These are phyloP conservation scores for Angophora floribunda DNA, from an alignment of 345 rosid species.

Conservation along the genomic window DNA sequence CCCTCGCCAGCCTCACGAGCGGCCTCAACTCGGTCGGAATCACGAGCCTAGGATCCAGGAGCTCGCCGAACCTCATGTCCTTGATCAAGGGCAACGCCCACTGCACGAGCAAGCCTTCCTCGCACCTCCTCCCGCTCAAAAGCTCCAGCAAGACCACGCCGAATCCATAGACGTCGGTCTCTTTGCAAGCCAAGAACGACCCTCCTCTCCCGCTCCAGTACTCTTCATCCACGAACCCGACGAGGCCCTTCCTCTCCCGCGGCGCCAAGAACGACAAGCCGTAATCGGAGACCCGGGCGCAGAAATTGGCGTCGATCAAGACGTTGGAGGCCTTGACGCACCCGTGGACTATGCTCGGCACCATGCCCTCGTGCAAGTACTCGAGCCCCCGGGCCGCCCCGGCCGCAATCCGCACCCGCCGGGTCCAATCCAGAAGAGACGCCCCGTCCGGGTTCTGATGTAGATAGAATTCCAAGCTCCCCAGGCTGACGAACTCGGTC, in stretches of 20 bases:
- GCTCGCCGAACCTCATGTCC: conserved; percentile 38
- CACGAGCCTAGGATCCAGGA: conserved; percentile 50
- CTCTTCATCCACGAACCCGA: conserved; percentile 56
- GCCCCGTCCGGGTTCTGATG: conserved; percentile 38
- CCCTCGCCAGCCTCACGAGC: conserved; percentile 59
- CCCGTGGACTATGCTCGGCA: conserved; percentile 59
- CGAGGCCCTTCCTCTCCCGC: conserved; percentile 37
- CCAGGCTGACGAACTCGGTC: conserved; percentile 36
- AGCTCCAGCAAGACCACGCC: conserved; percentile 81
- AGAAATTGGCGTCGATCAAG: conserved; percentile 32
- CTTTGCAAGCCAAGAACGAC: conserved; percentile 27
- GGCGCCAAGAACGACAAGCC: conserved; percentile 57
- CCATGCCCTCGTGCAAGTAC: conserved; percentile 45
- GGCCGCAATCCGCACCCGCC: conserved; percentile 51
- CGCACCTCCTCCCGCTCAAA: conserved; percentile 64
- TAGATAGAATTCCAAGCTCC: conserved; percentile 40
- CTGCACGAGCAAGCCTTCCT: conserved; percentile 50
- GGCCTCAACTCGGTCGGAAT: conserved; percentile 36
- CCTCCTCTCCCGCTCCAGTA: conserved; percentile 29
- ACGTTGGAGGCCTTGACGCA: conserved; percentile 58
- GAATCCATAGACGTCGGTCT: conserved; percentile 68
- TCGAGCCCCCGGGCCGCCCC: conserved; percentile 68
- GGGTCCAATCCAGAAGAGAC: conserved; percentile 49
- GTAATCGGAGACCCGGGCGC: conserved; percentile 53
- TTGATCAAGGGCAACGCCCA: conserved; percentile 85